These are phyloP conservation scores for Coccinonectria pachysandricola DNA, from an alignment of 2,329 filamentous ascomycete species.

Conservation along the genomic window DNA sequence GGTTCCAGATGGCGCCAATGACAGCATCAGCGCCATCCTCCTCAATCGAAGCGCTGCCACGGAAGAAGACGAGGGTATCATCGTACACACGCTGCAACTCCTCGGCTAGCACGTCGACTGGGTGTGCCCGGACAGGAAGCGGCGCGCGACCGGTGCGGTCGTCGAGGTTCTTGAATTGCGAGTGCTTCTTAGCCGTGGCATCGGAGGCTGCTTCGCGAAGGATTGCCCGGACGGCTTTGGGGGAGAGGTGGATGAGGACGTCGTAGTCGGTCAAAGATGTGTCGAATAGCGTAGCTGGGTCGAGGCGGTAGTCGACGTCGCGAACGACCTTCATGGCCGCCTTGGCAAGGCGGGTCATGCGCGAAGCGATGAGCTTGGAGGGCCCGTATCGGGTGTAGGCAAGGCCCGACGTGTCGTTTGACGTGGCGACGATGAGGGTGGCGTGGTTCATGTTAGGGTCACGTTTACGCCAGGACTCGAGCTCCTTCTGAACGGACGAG, in stretches of 20 bases:
- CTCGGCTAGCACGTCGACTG: slow-evolving; percentile 50
- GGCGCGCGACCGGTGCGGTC: slow-evolving; percentile 36
- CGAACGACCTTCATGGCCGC: slow-evolving; percentile 57
- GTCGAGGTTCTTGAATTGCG: slow-evolving; percentile 75
- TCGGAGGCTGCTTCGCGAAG: slow-evolving; percentile 28
- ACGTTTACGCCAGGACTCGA: slow-evolving; percentile 77
- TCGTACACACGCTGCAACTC: slow-evolving; percentile 61
- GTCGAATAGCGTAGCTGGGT: slow-evolving; percentile 53
- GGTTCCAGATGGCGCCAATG: slow-evolving; percentile 51
- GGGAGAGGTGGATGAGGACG: slow-evolving; percentile 64
- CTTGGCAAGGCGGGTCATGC: slow-evolving; percentile 73
- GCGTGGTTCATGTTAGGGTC: slow-evolving; percentile 82
- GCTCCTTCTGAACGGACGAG: slow-evolving; percentile 54
- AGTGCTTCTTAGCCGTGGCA: slow-evolving; percentile 28
- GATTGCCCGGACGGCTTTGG: slow-evolving; percentile 37
- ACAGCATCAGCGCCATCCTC: slow-evolving; percentile 38
- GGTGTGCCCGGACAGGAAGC: slow-evolving; percentile 46
- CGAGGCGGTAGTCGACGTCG: slow-evolving; percentile 40
- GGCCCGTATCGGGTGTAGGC: slow-evolving; percentile 67
- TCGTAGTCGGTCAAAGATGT: slow-evolving; percentile 70
- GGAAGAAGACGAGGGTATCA: slow-evolving; percentile 69
- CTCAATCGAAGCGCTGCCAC: slow-evolving; percentile 37
- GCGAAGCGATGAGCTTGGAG: slow-evolving; percentile 70
- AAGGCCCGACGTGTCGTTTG: slow-evolving; percentile 65
- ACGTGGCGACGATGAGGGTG: slow-evolving; percentile 71